Conservation (phyloP, 2,329 filamentous ascomycete genomes). For the Arthroderma sp. region DNA sequence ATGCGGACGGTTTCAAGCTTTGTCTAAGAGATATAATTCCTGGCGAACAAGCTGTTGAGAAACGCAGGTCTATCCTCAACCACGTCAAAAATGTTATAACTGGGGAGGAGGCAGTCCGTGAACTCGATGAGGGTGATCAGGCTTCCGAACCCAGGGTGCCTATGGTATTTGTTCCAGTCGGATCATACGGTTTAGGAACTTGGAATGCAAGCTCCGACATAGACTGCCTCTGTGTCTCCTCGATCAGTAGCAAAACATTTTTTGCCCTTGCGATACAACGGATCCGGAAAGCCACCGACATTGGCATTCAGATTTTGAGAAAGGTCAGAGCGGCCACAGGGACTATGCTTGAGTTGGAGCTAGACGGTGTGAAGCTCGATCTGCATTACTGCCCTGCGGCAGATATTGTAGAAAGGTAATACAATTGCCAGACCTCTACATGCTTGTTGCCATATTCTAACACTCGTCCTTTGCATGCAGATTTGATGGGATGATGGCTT, state of each 20-base stretch:
- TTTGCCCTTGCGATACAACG: slow-evolving; percentile 46
- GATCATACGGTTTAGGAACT: slow-evolving; percentile 51
- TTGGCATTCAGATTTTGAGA: slow-evolving; percentile 40
- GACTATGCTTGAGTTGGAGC: slow-evolving; percentile 51
- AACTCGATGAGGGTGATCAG: slow-evolving; percentile 15
- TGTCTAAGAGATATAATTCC: slow-evolving; percentile 5
- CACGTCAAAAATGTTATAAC: slow-evolving; percentile 6
- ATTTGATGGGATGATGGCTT: slow-evolving; percentile 25
- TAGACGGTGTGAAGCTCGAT: slow-evolving; percentile 47
- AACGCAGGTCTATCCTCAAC: slow-evolving; percentile 5
- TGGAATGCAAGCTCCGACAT: slow-evolving; percentile 51
- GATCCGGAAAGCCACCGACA: slow-evolving; percentile 34
- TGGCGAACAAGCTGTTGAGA: slow-evolving; percentile 2
- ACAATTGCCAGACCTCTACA: background rate
- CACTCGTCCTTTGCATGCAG: slow-evolving; percentile 10
- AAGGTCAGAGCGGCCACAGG: slow-evolving; percentile 47
- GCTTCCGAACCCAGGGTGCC: slow-evolving; percentile 13
- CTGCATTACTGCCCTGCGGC: slow-evolving; percentile 54
- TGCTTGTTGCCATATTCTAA: background rate
- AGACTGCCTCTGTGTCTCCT: slow-evolving; percentile 52
- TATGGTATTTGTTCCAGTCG: slow-evolving; percentile 48
- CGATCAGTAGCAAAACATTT: slow-evolving; percentile 48
- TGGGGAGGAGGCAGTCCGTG: background rate
- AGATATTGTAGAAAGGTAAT: slow-evolving; percentile 39
- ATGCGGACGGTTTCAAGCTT: background rate